Evolutionary conservation across 1,284 basidiomycete species (phyloP).

Genomic region (Phaffia rhodozyma): DNA sequence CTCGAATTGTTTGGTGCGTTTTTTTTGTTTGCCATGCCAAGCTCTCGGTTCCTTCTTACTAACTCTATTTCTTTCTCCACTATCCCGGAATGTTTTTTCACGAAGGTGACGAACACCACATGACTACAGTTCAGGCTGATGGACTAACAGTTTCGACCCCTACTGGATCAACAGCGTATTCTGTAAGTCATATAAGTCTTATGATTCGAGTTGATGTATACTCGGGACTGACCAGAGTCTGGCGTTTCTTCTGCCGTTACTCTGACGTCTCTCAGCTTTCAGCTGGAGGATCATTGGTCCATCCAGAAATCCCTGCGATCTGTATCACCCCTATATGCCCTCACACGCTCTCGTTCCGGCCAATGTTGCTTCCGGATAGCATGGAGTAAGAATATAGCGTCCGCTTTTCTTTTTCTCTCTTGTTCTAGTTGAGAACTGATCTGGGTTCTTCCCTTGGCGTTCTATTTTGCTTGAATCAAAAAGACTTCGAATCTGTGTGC

Average conservation of each 20-base stretch:
- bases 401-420: no score
- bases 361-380: constrained; percentile 94
- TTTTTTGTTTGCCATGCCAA: background rate
- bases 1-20: constrained; percentile 86
- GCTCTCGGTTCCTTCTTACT: background rate
- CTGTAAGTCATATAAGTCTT: constrained; percentile 42
- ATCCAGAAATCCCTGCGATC: constrained; percentile 93
- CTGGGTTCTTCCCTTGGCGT: no score
- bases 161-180: constrained; percentile 96
- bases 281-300: constrained; percentile 92
- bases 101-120: constrained; percentile 94
- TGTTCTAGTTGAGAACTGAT: no score
- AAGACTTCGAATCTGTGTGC: constrained; percentile 80
- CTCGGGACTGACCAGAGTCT: background rate
- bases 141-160: constrained; percentile 92
- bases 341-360: constrained; percentile 95
- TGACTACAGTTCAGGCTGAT: constrained; percentile 98
- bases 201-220: background rate
- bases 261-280: constrained; percentile 50
- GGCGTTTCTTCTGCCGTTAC: background rate
- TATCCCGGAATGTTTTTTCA: constrained; percentile 15
- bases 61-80: background rate
- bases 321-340: constrained; percentile 97
- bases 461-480: no score
- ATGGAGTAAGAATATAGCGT: constrained; percentile 51